phyloP scores from a whole-genome alignment of 257 asterid genomes.

The Buddleja alternifolia region DNA sequence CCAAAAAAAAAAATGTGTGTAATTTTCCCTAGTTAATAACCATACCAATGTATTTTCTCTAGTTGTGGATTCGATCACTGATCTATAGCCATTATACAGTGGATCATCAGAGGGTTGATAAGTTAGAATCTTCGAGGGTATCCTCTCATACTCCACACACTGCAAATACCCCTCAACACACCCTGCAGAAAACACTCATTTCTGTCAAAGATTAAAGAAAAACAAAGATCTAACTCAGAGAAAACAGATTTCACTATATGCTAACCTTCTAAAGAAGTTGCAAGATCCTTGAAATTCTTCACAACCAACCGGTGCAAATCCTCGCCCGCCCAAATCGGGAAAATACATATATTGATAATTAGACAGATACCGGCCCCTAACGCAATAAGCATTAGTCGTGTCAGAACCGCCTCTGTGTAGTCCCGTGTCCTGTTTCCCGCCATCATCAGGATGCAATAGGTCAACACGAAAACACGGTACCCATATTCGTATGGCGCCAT shows the following conservation, averaged over 20 bases:
- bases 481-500: constrained; percentile 60
- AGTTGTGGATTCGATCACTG: constrained; percentile 45
- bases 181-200: constrained; percentile 28
- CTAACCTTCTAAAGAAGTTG: constrained; percentile 50
- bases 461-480: constrained; percentile 50
- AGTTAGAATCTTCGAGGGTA: constrained; percentile 38
- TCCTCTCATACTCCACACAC: constrained; percentile 41
- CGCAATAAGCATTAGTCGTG: constrained; percentile 49
- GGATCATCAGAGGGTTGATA: constrained; percentile 47
- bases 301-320: constrained; percentile 48
- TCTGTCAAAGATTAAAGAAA: background rate
- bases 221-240: background rate
- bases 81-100: constrained; percentile 45
- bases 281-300: constrained; percentile 52
- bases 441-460: constrained; percentile 54
- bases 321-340: constrained; percentile 62
- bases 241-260: background rate
- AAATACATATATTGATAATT: constrained; percentile 40
- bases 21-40: too few species aligned
- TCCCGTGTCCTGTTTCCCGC: constrained; percentile 45
- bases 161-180: constrained; percentile 45
- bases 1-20: too few species aligned
- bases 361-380: constrained; percentile 50
- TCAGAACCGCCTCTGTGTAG: constrained; percentile 30
- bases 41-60: constrained; percentile 50